Base-by-base conservation (phyloP, 495 filamentous ascomycete species). In the Penicillium antarcticum region DNA sequence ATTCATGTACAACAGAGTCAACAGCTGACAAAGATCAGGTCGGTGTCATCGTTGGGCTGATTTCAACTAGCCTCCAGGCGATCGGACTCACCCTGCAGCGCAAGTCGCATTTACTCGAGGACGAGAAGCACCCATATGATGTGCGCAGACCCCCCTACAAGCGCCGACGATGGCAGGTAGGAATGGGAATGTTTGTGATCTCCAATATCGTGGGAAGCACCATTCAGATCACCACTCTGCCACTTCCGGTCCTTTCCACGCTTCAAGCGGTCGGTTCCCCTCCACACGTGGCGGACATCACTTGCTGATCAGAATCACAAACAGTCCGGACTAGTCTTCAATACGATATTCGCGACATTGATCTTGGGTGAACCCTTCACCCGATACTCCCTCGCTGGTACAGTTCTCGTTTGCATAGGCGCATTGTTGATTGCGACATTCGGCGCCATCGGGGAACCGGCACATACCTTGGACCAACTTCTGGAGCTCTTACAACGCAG, bases 91-190 rank as follows among this genome's bases (percentile, higher is more conserved):
- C 94, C n/a, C 81, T 97, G 17, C 94, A 99, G 74, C 89, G 94
- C 67, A 99, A 99, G 69, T 97, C 92, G 49, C 94, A 99, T 75
- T 84, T 99, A 47, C 83, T 97, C 57, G 94, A 99, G 76, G 94
- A 97, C 72, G 90, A 92, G 72, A 95, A 95, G 71, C 80, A 80
- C 33, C 83, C 87, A 2, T 83, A 89, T 65, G 83, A 92, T 70
- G 66, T 82, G 36, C 84, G 89, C 56, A 77, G 94, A 57, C 94
- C 94, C 26, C 90, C 95, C 4, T 92, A 96, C 69, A 84, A 87
- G 61, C 83, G 94, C 64, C 81, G 95, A 66, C 80, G 91, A 80
- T 99, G 94, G 94, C 94, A 99, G 76, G 66, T 97, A 50, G 94
- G 94, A 45, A 97, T 99, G 89, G 79, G 85, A 56, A 95, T 99